Conservation (phyloP, 306 rosid genomes). For the Lablab purpureus region DNA sequence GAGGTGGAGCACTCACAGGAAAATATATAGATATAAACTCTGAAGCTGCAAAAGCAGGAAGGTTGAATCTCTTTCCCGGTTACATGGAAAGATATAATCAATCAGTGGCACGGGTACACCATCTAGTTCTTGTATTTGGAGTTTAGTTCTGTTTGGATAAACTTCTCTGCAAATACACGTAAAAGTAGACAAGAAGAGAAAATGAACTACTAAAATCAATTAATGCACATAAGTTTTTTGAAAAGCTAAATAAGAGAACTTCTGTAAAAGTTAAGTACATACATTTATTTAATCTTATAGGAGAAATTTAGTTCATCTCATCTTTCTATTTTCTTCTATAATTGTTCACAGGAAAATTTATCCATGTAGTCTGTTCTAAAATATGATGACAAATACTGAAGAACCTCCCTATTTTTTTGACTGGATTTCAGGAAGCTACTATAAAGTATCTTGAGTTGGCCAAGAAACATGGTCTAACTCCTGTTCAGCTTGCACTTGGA, state of each 20-base stretch:
- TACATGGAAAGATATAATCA: constrained; percentile 91
- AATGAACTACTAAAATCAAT: no score
- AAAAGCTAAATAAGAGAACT: background rate
- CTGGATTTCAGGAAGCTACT: constrained; percentile 77
- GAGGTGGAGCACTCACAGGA: constrained; percentile 79
- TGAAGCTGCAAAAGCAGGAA: constrained; percentile 68
- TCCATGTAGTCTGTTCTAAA: background rate
- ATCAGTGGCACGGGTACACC: constrained; percentile 74
- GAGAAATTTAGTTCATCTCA: background rate
- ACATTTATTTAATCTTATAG: no score
- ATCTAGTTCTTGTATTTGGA: constrained; percentile 20
- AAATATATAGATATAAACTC: constrained; percentile 77
- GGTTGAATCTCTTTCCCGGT: constrained; percentile 84
- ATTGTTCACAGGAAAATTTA: background rate
- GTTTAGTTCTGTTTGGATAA: background rate
- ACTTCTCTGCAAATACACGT: background rate
- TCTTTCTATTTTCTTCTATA: background rate
- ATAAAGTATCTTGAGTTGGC: constrained; percentile 69
- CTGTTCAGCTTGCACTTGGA: constrained; percentile 86
- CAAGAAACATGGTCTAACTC: constrained; percentile 73
- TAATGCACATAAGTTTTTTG: background rate
- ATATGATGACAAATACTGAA: background rate
- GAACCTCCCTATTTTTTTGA: background rate
- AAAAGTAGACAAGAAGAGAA: background rate
- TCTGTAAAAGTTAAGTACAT: no score